Percentiles rank a stretch among this genome's conserved stretches.
Evolutionary conservation across 768 basidiomycete genomes (phyloP).

Genomic region (Dendrothele bispora): DNA sequence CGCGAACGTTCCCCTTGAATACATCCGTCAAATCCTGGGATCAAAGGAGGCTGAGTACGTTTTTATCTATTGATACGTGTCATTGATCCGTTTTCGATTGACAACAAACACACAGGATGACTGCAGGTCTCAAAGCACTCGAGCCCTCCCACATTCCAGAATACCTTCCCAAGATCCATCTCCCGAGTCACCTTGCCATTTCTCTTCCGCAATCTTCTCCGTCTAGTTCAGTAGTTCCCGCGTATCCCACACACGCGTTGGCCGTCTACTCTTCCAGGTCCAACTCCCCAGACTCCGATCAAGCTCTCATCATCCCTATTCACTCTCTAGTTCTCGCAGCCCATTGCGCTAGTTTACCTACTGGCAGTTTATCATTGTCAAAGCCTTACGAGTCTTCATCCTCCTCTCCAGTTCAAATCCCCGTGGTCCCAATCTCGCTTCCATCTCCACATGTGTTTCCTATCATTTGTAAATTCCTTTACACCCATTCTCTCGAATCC

Average conservation of each 20-base stretch:
- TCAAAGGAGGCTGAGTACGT: slow-evolving; percentile 44
- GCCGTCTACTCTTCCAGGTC: slow-evolving; percentile 54
- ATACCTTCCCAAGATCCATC: slow-evolving; percentile 63
- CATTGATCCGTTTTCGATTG: slow-evolving; percentile 14
- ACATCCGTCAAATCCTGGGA: slow-evolving; percentile 61
- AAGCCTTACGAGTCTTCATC: slow-evolving; percentile 28
- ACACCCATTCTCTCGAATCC: slow-evolving; percentile 59
- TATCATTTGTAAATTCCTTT: slow-evolving; percentile 64
- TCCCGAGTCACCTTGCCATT: slow-evolving; percentile 58
- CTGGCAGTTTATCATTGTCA: no score
- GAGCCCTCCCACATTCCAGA: slow-evolving; percentile 58
- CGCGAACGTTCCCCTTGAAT: slow-evolving; percentile 62
- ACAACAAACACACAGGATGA: slow-evolving; percentile 41
- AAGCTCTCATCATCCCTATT: slow-evolving; percentile 54
- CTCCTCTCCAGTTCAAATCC: slow-evolving; percentile 42
- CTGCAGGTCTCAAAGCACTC: slow-evolving; percentile 51
- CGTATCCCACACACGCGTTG: slow-evolving; percentile 55
- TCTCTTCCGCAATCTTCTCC: slow-evolving; percentile 35
- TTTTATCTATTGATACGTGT: no score
- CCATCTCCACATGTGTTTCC: slow-evolving; percentile 72
- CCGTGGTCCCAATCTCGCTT: slow-evolving; percentile 68
- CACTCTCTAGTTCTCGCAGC: slow-evolving; percentile 65
- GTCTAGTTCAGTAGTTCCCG: slow-evolving; percentile 24
- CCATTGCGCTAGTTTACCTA: slow-evolving; percentile 57
- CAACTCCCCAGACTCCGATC: slow-evolving; percentile 37